Conservation (phyloP, 306 rosid genomes). For the Morella rubra region DNA sequence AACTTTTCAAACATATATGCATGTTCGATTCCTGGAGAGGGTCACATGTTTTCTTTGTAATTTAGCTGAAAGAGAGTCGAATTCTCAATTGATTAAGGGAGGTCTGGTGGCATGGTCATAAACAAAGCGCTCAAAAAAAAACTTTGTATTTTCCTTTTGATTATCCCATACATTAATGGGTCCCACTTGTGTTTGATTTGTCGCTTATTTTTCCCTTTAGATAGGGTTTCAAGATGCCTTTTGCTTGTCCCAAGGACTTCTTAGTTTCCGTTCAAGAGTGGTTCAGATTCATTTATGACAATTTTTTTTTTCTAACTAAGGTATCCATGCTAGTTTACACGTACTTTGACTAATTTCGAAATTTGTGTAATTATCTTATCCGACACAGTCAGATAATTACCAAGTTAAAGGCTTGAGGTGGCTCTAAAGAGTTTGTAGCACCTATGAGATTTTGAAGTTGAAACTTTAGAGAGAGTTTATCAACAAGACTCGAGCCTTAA, state of each 20-base stretch:
- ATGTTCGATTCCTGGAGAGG: constrained; percentile 35
- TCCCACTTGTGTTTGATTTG: constrained; percentile 8
- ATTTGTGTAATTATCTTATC: no score
- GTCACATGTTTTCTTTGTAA: constrained; percentile 45
- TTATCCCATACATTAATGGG: background rate
- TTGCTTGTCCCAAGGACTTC: background rate
- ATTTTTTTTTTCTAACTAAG: no score
- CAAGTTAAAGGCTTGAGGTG: no score
- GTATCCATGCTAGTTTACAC: accelerated
- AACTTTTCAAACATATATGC: constrained; percentile 15
- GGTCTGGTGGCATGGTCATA: constrained; percentile 19
- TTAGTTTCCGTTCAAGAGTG: constrained; percentile 7
- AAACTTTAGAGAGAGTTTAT: no score
- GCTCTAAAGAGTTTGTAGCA: no score
- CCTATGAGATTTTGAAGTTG: no score
- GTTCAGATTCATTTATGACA: constrained; percentile 10
- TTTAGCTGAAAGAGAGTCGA: constrained; percentile 13
- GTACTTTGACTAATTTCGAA: accelerated
- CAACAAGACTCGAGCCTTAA: no score
- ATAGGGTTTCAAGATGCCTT: constrained; percentile 19
- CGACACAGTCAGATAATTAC: no score
- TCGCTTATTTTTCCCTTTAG: background rate
- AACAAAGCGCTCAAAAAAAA: constrained; percentile 3
- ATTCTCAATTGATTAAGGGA: constrained; percentile 14
- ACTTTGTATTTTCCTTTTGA: background rate